Base-by-base conservation (phyloP, 306 rosid species). In the Sesbania bispinosa region DNA sequence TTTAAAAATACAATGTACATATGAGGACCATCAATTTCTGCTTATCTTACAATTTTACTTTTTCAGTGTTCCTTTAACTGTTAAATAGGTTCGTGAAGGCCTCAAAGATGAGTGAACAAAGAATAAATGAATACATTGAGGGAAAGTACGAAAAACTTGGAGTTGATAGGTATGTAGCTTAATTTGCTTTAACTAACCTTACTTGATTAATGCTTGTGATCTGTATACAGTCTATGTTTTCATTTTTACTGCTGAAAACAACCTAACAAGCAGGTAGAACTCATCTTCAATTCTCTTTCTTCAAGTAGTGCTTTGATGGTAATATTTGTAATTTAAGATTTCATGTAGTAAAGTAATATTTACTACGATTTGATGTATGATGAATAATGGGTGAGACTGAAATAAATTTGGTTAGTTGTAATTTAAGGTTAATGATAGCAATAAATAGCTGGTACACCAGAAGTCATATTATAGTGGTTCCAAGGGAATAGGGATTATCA, bases 121-220 rank as follows among this genome's bases (percentile, higher is more conserved):
- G 86, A 75, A 84, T 88, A 78, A 88, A 84, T 74, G 92, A 88
- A 74, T 93, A 93, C 66, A 85, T 90, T 69, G 92, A 88, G 78
- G 97, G 96, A 57, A 93, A 93, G 58, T 93, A 93, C 15, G 98
- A 97, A 50, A 93, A 90, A 52, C 81, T 88, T 84, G 97, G 98
- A 66, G 98, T 90, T 20, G 89, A 88, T 58, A 89, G 92, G 97
- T 93, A 85, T 67, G 85, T 43, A 39, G 52, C 59, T 78, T 62
- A 51, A 19, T 69, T 70, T 62, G 4, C 62, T 27, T 71, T 33
- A 51, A 13, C 6, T 35, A 50, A 24, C 33, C 50, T 69, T 18
- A 21, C 42, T 41, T 64, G 47, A 36, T 39, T 72, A 35, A 11
- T 69, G 18, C 41, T 59, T 55, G 33, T 83, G 43, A 70, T 53